Base-by-base conservation (phyloP, 805 yeast genomes). In the Kluyveromyces wickerhamii region DNA sequence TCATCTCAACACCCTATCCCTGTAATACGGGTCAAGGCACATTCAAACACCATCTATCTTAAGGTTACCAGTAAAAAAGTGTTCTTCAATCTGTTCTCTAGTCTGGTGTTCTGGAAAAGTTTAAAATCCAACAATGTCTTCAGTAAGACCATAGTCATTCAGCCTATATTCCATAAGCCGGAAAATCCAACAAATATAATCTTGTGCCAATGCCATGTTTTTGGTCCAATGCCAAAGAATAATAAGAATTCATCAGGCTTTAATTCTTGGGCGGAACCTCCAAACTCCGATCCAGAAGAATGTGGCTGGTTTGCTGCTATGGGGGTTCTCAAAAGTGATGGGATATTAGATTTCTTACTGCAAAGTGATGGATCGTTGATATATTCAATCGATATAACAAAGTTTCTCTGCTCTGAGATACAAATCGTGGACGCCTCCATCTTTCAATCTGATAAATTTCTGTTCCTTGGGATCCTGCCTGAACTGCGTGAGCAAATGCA, bases 271-370 rank as follows among this genome's bases (percentile, higher is more conserved):
- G 14, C 23, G 16, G 8, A 25, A 9, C 35, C 46, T 20, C 25
- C 38, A 12, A 32, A 35, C 8, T 35, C 27, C 8, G 29, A 36
- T 29, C 32, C 43, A n/a, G 52, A 59, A 15, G 83, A 75, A 48
- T 22, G 19, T 22, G 77, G 77, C 4, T 82, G 89, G 89, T 79
- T 79, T 49, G 68, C 66, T 34, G 74, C 82, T 1, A 78, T 77
- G 79, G 87, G 83, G 0, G 79, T 75, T 12, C 50, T 82, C 27
- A 74, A 72, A 49, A 70, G 80, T 1, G 67, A 76, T 47, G 92
- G 92, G 3, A 49, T 61, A 4, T 57, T 82, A 21, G 74, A 80
- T 42, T 54, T 82, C 31, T 58, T 79, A 12, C 60, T 72, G 22
- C 85, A 79, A 50, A 65, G 65, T 34, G 87, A 80, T 57, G 85